Conservation (phyloP, 768 basidiomycete species). For the Saitozyma sp. region DNA sequence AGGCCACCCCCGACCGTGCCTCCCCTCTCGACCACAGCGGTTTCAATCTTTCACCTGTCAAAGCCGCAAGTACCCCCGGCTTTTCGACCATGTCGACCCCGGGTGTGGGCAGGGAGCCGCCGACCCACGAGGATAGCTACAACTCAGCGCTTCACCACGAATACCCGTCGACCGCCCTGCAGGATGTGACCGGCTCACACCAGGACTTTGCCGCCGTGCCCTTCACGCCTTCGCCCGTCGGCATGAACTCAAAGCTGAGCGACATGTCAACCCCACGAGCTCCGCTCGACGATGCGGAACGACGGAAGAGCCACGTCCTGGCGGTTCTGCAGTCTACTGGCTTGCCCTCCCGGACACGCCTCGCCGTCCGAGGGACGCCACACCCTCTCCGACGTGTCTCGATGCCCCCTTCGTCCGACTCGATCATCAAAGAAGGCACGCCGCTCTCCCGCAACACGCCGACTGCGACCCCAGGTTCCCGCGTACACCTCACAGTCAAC, state of each 20-base stretch:
- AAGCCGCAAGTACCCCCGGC: too few species aligned
- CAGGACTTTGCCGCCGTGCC: slow-evolving; percentile 29
- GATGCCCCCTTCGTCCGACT: slow-evolving; percentile 24
- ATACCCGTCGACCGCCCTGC: slow-evolving; percentile 8
- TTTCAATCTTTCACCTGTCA: too few species aligned
- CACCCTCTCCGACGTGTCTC: slow-evolving; percentile 52
- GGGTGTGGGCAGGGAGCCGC: too few species aligned
- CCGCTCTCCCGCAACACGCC: slow-evolving; percentile 1
- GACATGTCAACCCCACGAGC: slow-evolving; percentile 39
- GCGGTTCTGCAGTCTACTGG: slow-evolving; percentile 41
- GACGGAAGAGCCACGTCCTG: slow-evolving; percentile 43
- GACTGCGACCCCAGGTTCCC: neutral
- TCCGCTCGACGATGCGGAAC: slow-evolving; percentile 37
- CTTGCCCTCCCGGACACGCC: slow-evolving; percentile 18
- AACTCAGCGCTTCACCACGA: too few species aligned
- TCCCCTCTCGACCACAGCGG: too few species aligned
- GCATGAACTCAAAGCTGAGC: slow-evolving; percentile 14
- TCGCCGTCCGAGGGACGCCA: slow-evolving; percentile 31
- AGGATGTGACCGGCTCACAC: slow-evolving; percentile 27
- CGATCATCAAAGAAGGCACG: slow-evolving; percentile 19
- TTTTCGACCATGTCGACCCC: too few species aligned
- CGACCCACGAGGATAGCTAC: too few species aligned
- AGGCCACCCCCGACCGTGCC: too few species aligned
- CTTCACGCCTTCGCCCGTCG: slow-evolving; percentile 33
- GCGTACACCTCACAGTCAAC: slow-evolving; percentile 3